Conservation (phyloP, 2,329 filamentous ascomycete species). For the Ophiostoma australiae region DNA sequence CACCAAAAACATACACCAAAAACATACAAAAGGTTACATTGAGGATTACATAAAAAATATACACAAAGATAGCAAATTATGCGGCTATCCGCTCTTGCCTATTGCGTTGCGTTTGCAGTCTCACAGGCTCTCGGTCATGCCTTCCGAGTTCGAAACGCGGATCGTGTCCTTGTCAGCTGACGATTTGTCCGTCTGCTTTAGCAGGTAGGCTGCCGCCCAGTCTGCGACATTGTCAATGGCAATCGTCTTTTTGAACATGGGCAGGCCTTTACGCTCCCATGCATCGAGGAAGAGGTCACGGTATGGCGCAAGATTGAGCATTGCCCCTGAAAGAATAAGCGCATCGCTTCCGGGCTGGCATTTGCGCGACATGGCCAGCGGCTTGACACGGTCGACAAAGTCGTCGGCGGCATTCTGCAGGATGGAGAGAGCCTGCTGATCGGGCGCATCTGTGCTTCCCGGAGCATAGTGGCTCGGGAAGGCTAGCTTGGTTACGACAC, state of each 20-base stretch:
- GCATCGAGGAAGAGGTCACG: slow-evolving; percentile 16
- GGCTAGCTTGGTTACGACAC: slow-evolving; percentile 20
- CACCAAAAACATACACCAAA: background rate
- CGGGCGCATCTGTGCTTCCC: background rate
- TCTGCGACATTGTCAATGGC: slow-evolving; percentile 12
- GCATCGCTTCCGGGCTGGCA: slow-evolving; percentile 16
- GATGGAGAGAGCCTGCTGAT: background rate
- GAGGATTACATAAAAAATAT: background rate
- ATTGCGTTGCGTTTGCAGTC: background rate
- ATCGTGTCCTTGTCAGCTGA: background rate
- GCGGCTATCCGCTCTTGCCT: background rate
- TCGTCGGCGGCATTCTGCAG: slow-evolving; percentile 4
- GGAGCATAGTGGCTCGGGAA: background rate
- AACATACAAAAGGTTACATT: background rate
- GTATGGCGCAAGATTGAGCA: slow-evolving; percentile 20
- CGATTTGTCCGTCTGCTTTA: background rate
- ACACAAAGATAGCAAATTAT: background rate
- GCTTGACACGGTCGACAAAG: slow-evolving; percentile 17
- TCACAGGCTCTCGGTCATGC: slow-evolving; percentile 6
- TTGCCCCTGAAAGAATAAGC: slow-evolving; percentile 20
- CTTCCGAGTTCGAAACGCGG: background rate
- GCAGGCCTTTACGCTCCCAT: slow-evolving; percentile 15
- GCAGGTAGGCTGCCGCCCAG: slow-evolving; percentile 11
- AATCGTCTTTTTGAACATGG: slow-evolving; percentile 17
- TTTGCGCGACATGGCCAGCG: slow-evolving; percentile 15